Conservation (phyloP, 129 eudicot species). For the Flaveria brownii region DNA sequence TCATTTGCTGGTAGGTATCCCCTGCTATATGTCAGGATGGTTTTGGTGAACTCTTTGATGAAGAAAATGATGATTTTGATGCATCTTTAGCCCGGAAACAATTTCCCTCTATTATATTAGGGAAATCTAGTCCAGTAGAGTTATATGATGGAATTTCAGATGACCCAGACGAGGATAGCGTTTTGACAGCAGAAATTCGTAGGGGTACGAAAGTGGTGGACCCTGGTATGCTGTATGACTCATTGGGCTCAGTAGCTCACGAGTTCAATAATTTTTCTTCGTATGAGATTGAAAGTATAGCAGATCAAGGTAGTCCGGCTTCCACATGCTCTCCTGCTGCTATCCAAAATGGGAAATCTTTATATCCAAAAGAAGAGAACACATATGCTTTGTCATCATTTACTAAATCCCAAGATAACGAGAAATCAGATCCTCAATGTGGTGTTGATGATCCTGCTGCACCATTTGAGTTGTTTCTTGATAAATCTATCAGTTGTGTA, state of each 20-base stretch:
- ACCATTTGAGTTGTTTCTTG: slow-evolving; percentile 59
- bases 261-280: slow-evolving; percentile 28
- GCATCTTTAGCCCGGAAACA: slow-evolving; percentile 54
- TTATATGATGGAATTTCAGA: slow-evolving; percentile 60
- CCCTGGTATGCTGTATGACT: slow-evolving; percentile 34
- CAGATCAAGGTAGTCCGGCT: slow-evolving; percentile 29
- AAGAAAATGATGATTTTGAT: slow-evolving; percentile 51
- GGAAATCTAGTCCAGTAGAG: slow-evolving; percentile 60
- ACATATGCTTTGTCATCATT: slow-evolving; percentile 27
- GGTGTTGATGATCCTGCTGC: slow-evolving; percentile 35
- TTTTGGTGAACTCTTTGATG: slow-evolving; percentile 51
- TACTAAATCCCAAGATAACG: slow-evolving; percentile 32
- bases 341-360: slow-evolving; percentile 30
- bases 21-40: slow-evolving; percentile 54
- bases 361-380: slow-evolving; percentile 43
- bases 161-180: slow-evolving; percentile 34
- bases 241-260: slow-evolving; percentile 35
- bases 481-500: slow-evolving; percentile 55
- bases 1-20: slow-evolving; percentile 56
- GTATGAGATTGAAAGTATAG: slow-evolving; percentile 33
- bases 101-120: slow-evolving; percentile 74
- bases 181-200: slow-evolving; percentile 37
- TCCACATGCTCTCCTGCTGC: slow-evolving; percentile 41
- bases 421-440: slow-evolving; percentile 25
- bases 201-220: slow-evolving; percentile 44